Evolutionary conservation across 1,139 yeast genomes (phyloP).

Genomic region (Diutina ranongensis): DNA sequence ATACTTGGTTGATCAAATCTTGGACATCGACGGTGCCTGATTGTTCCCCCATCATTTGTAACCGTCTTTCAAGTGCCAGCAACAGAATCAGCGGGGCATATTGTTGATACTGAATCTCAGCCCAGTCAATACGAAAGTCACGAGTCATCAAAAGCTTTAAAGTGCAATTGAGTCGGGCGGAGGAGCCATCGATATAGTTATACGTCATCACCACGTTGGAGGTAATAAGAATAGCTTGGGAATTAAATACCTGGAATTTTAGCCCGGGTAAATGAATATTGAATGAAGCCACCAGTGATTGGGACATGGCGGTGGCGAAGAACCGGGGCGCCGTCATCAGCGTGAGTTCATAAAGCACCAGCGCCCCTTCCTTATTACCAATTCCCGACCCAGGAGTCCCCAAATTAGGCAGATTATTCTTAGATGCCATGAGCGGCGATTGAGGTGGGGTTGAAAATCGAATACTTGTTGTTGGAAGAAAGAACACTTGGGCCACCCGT

Average conservation of each 20-base stretch:
- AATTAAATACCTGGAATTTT: slow-evolving; percentile 53
- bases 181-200: slow-evolving; percentile 58
- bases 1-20: slow-evolving; percentile 18
- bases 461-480: slow-evolving; percentile 22
- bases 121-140: slow-evolving; percentile 56
- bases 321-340: slow-evolving; percentile 58
- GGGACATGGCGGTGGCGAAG: slow-evolving; percentile 39
- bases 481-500: slow-evolving; percentile 23
- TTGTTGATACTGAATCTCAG: slow-evolving; percentile 41
- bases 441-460: slow-evolving; percentile 16
- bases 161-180: slow-evolving; percentile 48
- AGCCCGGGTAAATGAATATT: slow-evolving; percentile 53
- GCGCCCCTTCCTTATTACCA: background rate
- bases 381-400: background rate
- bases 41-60: slow-evolving; percentile 12
- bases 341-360: slow-evolving; percentile 46
- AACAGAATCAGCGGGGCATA: slow-evolving; percentile 20
- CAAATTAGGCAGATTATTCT: background rate
- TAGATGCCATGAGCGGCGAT: background rate
- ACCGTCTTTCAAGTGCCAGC: slow-evolving; percentile 17
- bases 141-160: slow-evolving; percentile 50
- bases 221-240: slow-evolving; percentile 54
- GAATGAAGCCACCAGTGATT: slow-evolving; percentile 35
- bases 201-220: slow-evolving; percentile 44
- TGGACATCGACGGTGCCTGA: slow-evolving; percentile 9